Conservation (phyloP, 106 monocot genomes). For the Allium sativum region DNA sequence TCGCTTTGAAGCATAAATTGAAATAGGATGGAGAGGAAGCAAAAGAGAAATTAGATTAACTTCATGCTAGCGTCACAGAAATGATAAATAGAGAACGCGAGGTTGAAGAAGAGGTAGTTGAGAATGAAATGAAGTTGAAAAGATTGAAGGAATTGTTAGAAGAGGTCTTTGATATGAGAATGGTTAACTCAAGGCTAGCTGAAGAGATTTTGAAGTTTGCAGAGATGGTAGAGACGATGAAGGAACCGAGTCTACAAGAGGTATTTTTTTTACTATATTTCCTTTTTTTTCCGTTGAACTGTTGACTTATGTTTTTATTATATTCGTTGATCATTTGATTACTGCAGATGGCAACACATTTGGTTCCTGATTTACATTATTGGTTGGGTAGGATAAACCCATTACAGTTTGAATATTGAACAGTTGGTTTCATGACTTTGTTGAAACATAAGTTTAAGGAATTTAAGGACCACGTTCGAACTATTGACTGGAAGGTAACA, state of each 20-base stretch:
- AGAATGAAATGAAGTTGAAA: conserved; percentile 27
- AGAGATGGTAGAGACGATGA: conserved; percentile 27
- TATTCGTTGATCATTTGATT: no score
- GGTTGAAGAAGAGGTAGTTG: conserved; percentile 14
- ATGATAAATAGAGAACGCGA: conserved; percentile 17
- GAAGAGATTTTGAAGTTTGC: conserved; percentile 44
- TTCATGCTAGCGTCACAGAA: conserved; percentile 25
- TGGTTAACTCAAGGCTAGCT: conserved; percentile 36
- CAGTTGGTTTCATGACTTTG: no score
- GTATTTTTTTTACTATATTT: no score
- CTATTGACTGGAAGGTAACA: no score
- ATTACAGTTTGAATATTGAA: no score
- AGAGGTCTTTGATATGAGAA: conserved; percentile 29
- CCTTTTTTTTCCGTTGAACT: no score
- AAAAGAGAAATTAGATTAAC: conserved; percentile 27
- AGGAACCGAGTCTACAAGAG: conserved; percentile 19
- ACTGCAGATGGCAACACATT: no score
- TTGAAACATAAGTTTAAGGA: no score
- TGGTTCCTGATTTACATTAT: no score
- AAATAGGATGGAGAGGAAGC: conserved; percentile 25
- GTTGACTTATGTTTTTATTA: no score
- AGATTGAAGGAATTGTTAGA: conserved; percentile 36
- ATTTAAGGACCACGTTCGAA: no score
- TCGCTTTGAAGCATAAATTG: conserved; percentile 39
- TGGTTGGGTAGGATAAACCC: no score